Conservation (phyloP, 257 asterid genomes). For the Buddleja alternifolia region DNA sequence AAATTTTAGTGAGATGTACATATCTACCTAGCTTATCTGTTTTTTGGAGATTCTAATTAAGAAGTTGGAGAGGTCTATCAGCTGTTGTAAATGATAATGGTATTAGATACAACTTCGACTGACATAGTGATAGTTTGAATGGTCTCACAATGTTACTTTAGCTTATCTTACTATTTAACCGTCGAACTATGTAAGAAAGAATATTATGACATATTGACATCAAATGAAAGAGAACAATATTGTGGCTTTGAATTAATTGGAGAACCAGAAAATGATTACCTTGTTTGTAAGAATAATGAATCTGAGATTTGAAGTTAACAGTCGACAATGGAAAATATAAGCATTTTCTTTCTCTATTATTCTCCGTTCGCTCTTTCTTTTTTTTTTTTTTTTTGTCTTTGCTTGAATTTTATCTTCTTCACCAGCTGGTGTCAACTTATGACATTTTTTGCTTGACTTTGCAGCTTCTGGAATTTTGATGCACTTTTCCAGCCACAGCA, state of each 20-base stretch:
- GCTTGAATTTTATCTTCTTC: too few relatives aligned
- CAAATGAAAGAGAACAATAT: neutral
- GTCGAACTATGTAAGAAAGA: neutral
- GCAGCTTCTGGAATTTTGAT: slow-evolving; percentile 75
- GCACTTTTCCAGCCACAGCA: slow-evolving; percentile 78
- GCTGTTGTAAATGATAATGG: neutral
- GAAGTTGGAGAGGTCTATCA: neutral
- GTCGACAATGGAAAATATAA: neutral
- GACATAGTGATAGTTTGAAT: neutral
- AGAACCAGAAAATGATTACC: neutral
- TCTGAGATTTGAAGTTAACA: neutral
- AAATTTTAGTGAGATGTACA: too few relatives aligned
- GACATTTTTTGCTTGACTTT: slow-evolving; percentile 1
- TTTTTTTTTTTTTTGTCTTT: neutral
- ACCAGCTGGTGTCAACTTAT: neutral
- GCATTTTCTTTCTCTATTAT: neutral
- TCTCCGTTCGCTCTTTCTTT: neutral
- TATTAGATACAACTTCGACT: neutral
- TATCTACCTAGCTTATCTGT: slow-evolving; percentile 1
- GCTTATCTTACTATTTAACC: too few relatives aligned
- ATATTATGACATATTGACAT: neutral
- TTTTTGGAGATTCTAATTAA: slow-evolving; percentile 9
- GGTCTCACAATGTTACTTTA: neutral
- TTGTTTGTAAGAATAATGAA: neutral
- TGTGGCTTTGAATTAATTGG: neutral